These are phyloP conservation scores for Cryptococcus sp. DNA, from an alignment of 1,284 basidiomycete genomes.

Conservation along the genomic window DNA sequence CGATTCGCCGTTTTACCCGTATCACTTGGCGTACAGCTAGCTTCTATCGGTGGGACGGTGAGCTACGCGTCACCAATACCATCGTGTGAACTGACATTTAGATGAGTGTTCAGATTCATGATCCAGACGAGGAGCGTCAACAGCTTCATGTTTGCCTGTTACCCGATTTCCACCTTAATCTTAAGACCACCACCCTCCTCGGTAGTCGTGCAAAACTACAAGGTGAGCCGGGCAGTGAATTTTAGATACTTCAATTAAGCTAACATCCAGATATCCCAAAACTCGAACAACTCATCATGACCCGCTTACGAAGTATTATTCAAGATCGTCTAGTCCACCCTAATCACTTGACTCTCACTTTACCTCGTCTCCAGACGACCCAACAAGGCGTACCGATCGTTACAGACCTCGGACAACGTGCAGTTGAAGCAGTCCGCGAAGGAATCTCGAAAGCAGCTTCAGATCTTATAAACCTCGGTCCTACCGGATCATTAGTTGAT, in stretches of 20 bases:
- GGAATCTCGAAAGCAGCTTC: constrained; percentile 14
- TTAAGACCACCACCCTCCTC: constrained; percentile 53
- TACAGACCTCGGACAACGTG: constrained; percentile 25
- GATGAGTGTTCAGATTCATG: constrained; percentile 41
- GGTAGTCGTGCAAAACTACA: constrained; percentile 57
- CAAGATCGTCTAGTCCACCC: constrained; percentile 54
- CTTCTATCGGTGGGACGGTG: constrained; percentile 54
- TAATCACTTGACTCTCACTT: constrained; percentile 47
- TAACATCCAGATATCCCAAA: constrained; percentile 53
- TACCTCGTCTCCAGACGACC: constrained; percentile 47
- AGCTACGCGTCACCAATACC: constrained; percentile 6
- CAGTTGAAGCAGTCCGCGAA: constrained; percentile 26
- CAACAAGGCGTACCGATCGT: constrained; percentile 24
- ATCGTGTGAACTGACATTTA: constrained; percentile 9
- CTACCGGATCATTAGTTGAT: background rate
- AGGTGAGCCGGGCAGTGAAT: constrained; percentile 25
- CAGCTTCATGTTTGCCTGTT: constrained; percentile 54
- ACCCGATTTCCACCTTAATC: constrained; percentile 56
- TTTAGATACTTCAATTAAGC: background rate
- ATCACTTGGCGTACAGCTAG: constrained; percentile 53
- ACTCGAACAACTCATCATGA: constrained; percentile 56
- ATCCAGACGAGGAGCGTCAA: constrained; percentile 35
- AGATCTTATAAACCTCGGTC: background rate
- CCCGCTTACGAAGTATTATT: constrained; percentile 51
- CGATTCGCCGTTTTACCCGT: constrained; percentile 57